Percentiles rank a stretch among this genome's conserved stretches.
Conservation (phyloP, 441 rosid species). For the Flueggea neowawraea region DNA sequence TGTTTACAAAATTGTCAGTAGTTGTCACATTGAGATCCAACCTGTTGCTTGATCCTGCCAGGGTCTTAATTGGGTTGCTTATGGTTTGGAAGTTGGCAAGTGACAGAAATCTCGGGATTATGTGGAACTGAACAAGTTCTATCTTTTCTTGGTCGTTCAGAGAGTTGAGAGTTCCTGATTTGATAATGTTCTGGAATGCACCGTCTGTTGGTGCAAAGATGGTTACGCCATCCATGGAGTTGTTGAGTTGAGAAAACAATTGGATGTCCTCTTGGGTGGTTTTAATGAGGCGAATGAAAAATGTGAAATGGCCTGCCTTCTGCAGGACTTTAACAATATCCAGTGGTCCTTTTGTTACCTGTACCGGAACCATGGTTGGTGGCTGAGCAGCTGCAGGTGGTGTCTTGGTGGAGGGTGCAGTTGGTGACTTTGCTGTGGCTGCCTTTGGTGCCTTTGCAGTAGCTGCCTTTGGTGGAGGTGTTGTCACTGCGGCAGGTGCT, state of each 20-base stretch:
- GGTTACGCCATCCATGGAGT: slow-evolving; percentile 66
- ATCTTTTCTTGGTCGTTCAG: slow-evolving; percentile 56
- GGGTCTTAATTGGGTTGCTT: slow-evolving; percentile 78
- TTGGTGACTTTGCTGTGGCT: slow-evolving; percentile 3
- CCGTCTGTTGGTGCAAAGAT: slow-evolving; percentile 70
- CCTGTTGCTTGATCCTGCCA: slow-evolving; percentile 59
- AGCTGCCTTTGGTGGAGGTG: background rate
- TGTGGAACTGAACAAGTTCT: slow-evolving; percentile 65
- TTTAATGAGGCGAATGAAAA: slow-evolving; percentile 57
- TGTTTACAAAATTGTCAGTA: slow-evolving; percentile 50
- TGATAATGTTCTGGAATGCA: slow-evolving; percentile 48
- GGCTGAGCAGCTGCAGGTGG: slow-evolving; percentile 9
- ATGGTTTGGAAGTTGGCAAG: slow-evolving; percentile 64
- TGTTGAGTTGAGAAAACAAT: slow-evolving; percentile 62
- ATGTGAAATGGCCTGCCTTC: slow-evolving; percentile 64
- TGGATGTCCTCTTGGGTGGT: slow-evolving; percentile 55
- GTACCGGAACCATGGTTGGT: slow-evolving; percentile 6
- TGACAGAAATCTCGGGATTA: slow-evolving; percentile 49
- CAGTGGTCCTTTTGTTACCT: slow-evolving; percentile 37
- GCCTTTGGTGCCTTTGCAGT: slow-evolving; percentile 2
- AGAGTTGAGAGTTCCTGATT: slow-evolving; percentile 61
- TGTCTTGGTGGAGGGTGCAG: slow-evolving; percentile 11
- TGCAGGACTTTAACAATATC: slow-evolving; percentile 64
- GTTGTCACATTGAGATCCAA: slow-evolving; percentile 64
- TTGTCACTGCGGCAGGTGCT: slow-evolving; percentile 1